A percentile compares a stretch with the other conserved stretches of the same genome.
Conservation (phyloP, 202 grass and related monocot species). For the Musa balbisiana region DNA sequence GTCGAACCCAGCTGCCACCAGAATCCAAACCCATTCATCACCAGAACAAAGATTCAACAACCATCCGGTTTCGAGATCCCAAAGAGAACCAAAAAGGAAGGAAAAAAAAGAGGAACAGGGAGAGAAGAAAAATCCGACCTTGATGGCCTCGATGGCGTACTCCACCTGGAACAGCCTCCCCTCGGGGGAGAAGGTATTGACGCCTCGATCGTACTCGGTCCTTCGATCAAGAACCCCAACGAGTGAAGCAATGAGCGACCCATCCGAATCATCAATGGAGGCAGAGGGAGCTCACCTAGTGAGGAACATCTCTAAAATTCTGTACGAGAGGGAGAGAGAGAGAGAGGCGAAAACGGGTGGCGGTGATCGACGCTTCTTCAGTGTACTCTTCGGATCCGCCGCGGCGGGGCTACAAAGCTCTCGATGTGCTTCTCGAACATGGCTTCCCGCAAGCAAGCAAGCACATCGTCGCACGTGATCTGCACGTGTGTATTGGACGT, state of each 20-base stretch:
- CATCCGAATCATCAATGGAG: not conserved
- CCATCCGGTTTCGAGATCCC: constrained; percentile 6
- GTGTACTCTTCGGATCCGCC: not conserved
- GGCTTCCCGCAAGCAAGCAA: no score
- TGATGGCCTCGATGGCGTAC: constrained; percentile 94
- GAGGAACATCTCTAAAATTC: constrained; percentile 60
- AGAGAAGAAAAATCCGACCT: constrained; percentile 29
- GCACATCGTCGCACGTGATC: no score
- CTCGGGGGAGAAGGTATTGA: constrained; percentile 89
- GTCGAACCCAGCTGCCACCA: constrained; percentile 74
- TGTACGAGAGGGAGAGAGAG: not conserved
- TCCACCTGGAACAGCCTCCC: constrained; percentile 84
- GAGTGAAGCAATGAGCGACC: not conserved
- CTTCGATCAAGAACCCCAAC: constrained; percentile 23
- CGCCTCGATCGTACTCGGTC: constrained; percentile 77
- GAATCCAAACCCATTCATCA: constrained; percentile 7
- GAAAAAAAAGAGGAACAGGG: not conserved
- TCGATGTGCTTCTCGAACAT: no score
- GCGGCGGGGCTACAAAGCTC: not conserved
- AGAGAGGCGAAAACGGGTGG: constrained; percentile 4
- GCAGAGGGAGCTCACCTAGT: constrained; percentile 43
- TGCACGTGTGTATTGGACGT: no score
- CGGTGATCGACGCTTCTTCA: not conserved
- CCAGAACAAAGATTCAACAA: not conserved
- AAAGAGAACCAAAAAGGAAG: not conserved